phyloP scores from a whole-genome alignment of 2,329 filamentous ascomycete species.

The Eutypa lata region DNA sequence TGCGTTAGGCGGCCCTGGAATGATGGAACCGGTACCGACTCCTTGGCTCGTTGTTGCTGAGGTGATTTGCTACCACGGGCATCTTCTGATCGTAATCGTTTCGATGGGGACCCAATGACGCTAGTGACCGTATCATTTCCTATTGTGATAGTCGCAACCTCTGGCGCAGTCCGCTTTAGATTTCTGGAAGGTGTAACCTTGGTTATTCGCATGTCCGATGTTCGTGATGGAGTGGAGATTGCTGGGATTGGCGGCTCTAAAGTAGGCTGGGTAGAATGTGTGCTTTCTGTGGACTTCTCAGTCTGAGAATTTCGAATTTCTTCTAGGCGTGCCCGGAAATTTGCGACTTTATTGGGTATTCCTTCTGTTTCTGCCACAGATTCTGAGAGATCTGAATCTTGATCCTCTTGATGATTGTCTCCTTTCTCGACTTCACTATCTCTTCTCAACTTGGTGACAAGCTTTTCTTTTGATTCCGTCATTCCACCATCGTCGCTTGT shows the following conservation, averaged over 20 bases:
- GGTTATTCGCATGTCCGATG: slow-evolving; percentile 22
- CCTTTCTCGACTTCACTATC: slow-evolving; percentile 3
- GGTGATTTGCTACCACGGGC: slow-evolving; percentile 26
- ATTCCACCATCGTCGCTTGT: slow-evolving; percentile 3
- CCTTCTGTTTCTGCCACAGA: slow-evolving; percentile 6
- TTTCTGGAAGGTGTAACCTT: slow-evolving; percentile 16
- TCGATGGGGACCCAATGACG: slow-evolving; percentile 57
- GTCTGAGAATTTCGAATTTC: slow-evolving; percentile 17
- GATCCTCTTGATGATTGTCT: slow-evolving; percentile 1
- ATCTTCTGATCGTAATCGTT: slow-evolving; percentile 41
- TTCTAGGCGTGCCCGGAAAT: slow-evolving; percentile 34
- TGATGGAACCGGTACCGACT: slow-evolving; percentile 31
- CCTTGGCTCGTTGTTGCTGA: slow-evolving; percentile 24
- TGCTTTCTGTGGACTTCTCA: slow-evolving; percentile 3
- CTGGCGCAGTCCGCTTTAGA: slow-evolving; percentile 56
- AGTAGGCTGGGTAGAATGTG: neutral
- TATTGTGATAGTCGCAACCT: slow-evolving; percentile 73
- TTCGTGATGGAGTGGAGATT: slow-evolving; percentile 28
- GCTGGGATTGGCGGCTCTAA: slow-evolving; percentile 31
- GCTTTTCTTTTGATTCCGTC: slow-evolving; percentile 6
- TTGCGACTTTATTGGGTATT: slow-evolving; percentile 24
- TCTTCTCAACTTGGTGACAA: slow-evolving; percentile 7
- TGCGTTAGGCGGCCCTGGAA: slow-evolving; percentile 43
- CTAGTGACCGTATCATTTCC: slow-evolving; percentile 65
- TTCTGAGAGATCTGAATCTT: slow-evolving; percentile 2